Conservation (phyloP, 2,329 filamentous ascomycete genomes). For the Pseudogymnoascus sp. region DNA sequence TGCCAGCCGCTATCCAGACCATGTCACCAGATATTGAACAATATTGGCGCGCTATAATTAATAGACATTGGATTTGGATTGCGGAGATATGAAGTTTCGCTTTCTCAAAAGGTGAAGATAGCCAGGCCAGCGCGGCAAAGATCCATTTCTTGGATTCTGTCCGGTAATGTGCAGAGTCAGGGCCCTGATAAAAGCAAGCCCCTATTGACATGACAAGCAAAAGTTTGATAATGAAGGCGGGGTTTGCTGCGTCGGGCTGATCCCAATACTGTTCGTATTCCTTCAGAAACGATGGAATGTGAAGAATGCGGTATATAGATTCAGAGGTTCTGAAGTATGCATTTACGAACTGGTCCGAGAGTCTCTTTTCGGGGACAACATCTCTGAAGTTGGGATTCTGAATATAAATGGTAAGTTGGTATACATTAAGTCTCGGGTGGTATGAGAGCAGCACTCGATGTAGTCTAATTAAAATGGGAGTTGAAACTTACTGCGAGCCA, state of each 20-base stretch:
- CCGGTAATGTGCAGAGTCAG: constrained; percentile 13
- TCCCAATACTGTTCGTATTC: constrained; percentile 38
- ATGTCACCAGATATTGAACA: constrained; percentile 44
- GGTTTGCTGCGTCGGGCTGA: constrained; percentile 17
- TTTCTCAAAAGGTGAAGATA: constrained; percentile 38
- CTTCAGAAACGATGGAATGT: constrained; percentile 39
- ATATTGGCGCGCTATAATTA: constrained; percentile 43
- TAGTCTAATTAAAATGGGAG: not conserved
- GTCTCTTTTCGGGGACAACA: constrained; percentile 16
- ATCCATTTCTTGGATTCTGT: constrained; percentile 20
- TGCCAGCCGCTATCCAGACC: constrained; percentile 45
- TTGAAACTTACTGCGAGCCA: constrained; percentile 9
- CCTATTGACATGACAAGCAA: constrained; percentile 24
- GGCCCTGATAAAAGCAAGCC: constrained; percentile 17
- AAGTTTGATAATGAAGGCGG: constrained; percentile 19
- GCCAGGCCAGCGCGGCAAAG: constrained; percentile 21
- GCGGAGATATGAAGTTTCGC: constrained; percentile 40
- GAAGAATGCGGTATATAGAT: constrained; percentile 37
- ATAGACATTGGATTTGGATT: constrained; percentile 46
- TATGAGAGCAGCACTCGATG: not conserved
- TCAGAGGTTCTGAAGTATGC: constrained; percentile 39
- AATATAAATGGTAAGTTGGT: not conserved
- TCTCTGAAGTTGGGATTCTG: constrained; percentile 17
- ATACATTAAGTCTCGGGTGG: not conserved
- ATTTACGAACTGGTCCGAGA: constrained; percentile 31